These are phyloP conservation scores for Hanseniaspora taiwanica DNA, from an alignment of 805 yeast genomes.

Conservation along the genomic window DNA sequence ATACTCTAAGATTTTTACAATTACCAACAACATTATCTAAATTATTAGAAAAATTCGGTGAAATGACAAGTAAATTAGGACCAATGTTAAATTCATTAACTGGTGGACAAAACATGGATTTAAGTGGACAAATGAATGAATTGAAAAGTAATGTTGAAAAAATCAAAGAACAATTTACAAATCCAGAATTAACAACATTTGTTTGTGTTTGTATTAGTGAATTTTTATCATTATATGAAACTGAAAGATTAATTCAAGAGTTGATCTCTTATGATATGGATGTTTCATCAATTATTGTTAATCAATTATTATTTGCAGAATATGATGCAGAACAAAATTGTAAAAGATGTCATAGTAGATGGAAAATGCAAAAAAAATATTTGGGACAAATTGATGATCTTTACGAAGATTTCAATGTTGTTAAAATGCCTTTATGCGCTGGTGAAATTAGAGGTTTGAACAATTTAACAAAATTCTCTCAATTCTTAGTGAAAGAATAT, in stretches of 20 bases:
- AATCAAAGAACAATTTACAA: slow-evolving; percentile 87
- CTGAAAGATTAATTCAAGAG: slow-evolving; percentile 96
- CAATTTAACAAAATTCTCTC: slow-evolving; percentile 71
- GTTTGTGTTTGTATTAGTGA: slow-evolving; percentile 97
- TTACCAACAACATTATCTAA: slow-evolving; percentile 87
- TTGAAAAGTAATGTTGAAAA: slow-evolving; percentile 70
- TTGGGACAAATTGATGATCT: slow-evolving; percentile 90
- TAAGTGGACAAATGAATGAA: slow-evolving; percentile 71
- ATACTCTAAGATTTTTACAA: slow-evolving; percentile 87
- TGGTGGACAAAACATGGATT: slow-evolving; percentile 49
- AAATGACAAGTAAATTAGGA: slow-evolving; percentile 74
- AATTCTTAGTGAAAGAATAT: slow-evolving; percentile 66
- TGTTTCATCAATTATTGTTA: slow-evolving; percentile 90
- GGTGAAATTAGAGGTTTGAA: slow-evolving; percentile 89
- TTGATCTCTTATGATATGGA: slow-evolving; percentile 90
- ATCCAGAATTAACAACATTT: slow-evolving; percentile 90
- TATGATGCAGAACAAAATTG: slow-evolving; percentile 55
- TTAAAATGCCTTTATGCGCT: slow-evolving; percentile 90
- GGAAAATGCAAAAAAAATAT: slow-evolving; percentile 93
- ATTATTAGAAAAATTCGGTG: slow-evolving; percentile 75
- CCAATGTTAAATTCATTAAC: slow-evolving; percentile 75
- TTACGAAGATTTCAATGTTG: slow-evolving; percentile 93
- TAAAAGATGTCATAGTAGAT: slow-evolving; percentile 81
- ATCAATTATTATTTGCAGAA: slow-evolving; percentile 83
- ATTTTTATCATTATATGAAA: slow-evolving; percentile 88